phyloP scores from a whole-genome alignment of 2,329 filamentous ascomycete genomes.

The Penicillium capsulatum region DNA sequence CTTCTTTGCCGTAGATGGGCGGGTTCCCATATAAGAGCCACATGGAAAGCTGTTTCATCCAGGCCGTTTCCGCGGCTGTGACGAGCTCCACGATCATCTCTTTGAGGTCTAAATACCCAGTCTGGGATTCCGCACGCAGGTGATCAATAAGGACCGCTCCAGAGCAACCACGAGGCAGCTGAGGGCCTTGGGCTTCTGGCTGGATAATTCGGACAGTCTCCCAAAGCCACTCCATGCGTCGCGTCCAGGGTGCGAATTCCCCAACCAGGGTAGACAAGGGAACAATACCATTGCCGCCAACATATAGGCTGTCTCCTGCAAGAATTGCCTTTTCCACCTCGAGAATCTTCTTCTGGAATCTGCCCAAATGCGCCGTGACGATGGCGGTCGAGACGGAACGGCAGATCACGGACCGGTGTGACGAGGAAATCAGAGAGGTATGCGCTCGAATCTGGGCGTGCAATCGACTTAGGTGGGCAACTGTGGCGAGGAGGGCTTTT shows the following conservation, averaged over 20 bases:
- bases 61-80: constrained; percentile 77
- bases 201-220: constrained; percentile 66
- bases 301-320: constrained; percentile 68
- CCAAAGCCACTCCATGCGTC: constrained; percentile 83
- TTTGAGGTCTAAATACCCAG: constrained; percentile 83
- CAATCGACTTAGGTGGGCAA: constrained; percentile 72
- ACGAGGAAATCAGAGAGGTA: constrained; percentile 62
- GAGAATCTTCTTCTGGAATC: constrained; percentile 78
- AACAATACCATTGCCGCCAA: constrained; percentile 90
- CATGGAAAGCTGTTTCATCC: constrained; percentile 83
- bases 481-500: constrained; percentile 70
- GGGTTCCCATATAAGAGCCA: constrained; percentile 88
- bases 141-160: constrained; percentile 74
- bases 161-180: constrained; percentile 46
- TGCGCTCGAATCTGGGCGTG: constrained; percentile 68
- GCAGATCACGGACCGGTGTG: constrained; percentile 77
- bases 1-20: constrained; percentile 69
- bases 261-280: constrained; percentile 78
- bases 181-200: constrained; percentile 34
- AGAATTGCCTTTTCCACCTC: constrained; percentile 78
- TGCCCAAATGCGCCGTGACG: constrained; percentile 66
- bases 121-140: constrained; percentile 71
- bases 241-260: constrained; percentile 83
- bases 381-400: constrained; percentile 81
- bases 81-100: constrained; percentile 68